Evolutionary conservation across 805 yeast genomes (phyloP).

Genomic region (Saturnispora quitensis): DNA sequence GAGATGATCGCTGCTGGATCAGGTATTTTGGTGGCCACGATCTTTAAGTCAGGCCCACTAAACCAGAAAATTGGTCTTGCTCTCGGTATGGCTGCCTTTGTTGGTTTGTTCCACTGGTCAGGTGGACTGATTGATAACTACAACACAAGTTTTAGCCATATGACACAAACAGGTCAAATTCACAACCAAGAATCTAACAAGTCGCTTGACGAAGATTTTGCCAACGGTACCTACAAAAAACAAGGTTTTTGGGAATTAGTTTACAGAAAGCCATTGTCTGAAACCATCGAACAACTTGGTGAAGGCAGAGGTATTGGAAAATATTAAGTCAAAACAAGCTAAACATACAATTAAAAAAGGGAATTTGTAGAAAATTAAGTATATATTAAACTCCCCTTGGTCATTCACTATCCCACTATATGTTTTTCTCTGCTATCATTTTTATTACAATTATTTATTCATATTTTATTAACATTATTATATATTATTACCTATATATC

Average conservation of each 20-base stretch:
- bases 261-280: conserved; percentile 73
- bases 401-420: background rate
- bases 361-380: background rate
- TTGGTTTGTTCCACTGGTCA: conserved; percentile 46
- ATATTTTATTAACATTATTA: background rate
- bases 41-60: conserved; percentile 22
- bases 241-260: conserved; percentile 75
- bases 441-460: conserved; percentile 2
- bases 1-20: conserved; percentile 24
- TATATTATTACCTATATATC: background rate
- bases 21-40: conserved; percentile 19
- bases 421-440: background rate
- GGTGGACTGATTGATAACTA: conserved; percentile 40
- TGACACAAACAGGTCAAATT: conserved; percentile 30
- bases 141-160: conserved; percentile 36
- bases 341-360: background rate
- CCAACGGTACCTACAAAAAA: conserved; percentile 26
- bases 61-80: conserved; percentile 39
- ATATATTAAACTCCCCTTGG: background rate
- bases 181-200: conserved; percentile 32
- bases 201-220: conserved; percentile 28
- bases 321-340: conserved; percentile 10
- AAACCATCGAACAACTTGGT: conserved; percentile 70
- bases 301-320: conserved; percentile 49
- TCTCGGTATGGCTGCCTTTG: conserved; percentile 33